These are phyloP conservation scores for Claviceps humidiphila DNA, from an alignment of 2,329 filamentous ascomycete genomes.

Conservation along the genomic window DNA sequence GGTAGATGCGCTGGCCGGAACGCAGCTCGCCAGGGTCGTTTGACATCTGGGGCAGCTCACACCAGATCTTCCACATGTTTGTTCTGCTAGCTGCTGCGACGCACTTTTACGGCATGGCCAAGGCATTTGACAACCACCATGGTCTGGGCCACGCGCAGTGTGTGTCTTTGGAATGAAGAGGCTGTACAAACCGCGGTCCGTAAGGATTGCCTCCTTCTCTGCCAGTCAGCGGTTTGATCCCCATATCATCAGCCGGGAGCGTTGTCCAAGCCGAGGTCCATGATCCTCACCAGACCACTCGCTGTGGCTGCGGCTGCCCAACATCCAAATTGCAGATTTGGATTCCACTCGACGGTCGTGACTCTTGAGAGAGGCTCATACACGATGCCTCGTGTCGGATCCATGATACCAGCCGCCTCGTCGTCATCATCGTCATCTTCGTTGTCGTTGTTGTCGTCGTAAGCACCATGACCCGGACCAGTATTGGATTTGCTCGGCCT, in stretches of 20 bases:
- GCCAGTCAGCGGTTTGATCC: background rate
- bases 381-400: conserved; percentile 33
- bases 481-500: conserved; percentile 21
- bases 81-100: conserved; percentile 71
- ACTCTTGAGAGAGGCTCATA: conserved; percentile 52
- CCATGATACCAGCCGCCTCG: conserved; percentile 18
- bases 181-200: too few relatives aligned
- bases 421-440: conserved; percentile 19
- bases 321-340: conserved; percentile 49
- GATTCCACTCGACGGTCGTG: conserved; percentile 53
- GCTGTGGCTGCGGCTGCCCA: conserved; percentile 56
- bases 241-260: conserved; percentile 1
- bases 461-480: conserved; percentile 12
- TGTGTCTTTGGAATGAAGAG: conserved; percentile 9
- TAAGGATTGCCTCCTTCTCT: background rate
- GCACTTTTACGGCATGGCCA: conserved; percentile 69
- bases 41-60: conserved; percentile 85
- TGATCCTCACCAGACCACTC: conserved; percentile 51
- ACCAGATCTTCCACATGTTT: conserved; percentile 90
- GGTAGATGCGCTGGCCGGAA: conserved; percentile 67
- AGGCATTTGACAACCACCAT: conserved; percentile 80
- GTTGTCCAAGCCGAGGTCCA: conserved; percentile 47
- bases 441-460: conserved; percentile 20
- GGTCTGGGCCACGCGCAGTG: conserved; percentile 41
- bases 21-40: conserved; percentile 62